Base-by-base conservation (phyloP, 208 protist genomes). In the Crithidia sp. region DNA sequence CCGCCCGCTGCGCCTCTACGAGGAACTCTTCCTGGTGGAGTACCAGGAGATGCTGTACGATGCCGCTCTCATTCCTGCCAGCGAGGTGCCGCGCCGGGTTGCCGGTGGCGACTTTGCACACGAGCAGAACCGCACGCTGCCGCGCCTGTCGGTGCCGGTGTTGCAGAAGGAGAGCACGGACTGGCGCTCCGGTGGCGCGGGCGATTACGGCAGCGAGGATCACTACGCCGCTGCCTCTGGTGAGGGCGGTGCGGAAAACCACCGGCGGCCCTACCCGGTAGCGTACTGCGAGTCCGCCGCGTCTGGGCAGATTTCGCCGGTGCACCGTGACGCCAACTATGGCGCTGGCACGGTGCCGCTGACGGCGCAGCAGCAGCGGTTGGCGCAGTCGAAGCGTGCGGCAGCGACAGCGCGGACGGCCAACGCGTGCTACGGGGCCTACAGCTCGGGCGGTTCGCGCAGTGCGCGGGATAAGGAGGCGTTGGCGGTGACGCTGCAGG, bases 1-100 rank as follows among this genome's bases (percentile, higher is more conserved):
- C 4, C 45, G 73, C 0, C 77, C 76, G 0, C 72, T 93, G 49
- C 81, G 88, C 57, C 58, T 90, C n/a, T 93, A 93, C 71, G 90
- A 93, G 68, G 62, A 84, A n/a, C 39, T 81, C 14, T 95, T 93
- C 63, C 70, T 95, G 0, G 73, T 81, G 4, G 73, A 86, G 60
- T 88, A 85, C 78, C 86, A 91, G 54, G 53, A 84, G 28, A 75
- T 56, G 43, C 76, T 91, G 5, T 76, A 78, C 67, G 67, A 77
- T 7, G 49, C 60, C 14, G 86, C 81, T 3, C 61, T 82, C 14
- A 76, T 88, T 54, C 69, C 67, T 39, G 55, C 43, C 5, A 58
- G 62, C 17, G 82, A 88, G 44, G 62, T 82, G 16, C 71, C 79
- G 16, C 63, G 54, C 13, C 64, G 68, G 37, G 16, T 65, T n/a